Base-by-base conservation (phyloP, 495 filamentous ascomycete genomes). In the Penicillium taxi region DNA sequence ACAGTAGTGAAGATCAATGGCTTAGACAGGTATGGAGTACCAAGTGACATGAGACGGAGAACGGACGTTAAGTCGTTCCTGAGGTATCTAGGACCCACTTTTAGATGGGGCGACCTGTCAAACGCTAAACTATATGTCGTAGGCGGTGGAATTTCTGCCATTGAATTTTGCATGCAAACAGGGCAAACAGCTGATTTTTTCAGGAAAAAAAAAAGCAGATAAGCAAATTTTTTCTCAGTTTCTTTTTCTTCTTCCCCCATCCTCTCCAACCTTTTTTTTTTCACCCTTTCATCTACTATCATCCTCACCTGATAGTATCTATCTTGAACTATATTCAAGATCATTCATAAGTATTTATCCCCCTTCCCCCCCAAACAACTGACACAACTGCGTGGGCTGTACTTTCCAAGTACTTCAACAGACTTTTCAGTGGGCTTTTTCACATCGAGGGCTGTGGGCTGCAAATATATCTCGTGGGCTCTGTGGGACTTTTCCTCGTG, bases 381-480 rank as follows among this genome's bases (percentile, higher is more conserved):
- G 47, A 59, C 58, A 42, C 50, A 60, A 51, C 49, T 53, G 52
- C 50, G 55, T 59, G 54, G 56, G 57, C 34, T 49, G 53, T 66
- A 61, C 61, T 57, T 58, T 50, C 25, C 50, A 52, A 58, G 59
- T 63, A 61, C 60, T 58, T 58, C 55, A 66, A 59, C 56, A 65
- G 63, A 67, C 59, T 63, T 44, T 55, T 67, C 26, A 35, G 61
- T 62, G 64, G 64, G 64, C 62, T 65, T 57, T 44, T 55, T 29
- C 49, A 63, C 61, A 66, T 56, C 54, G 64, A 66, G 64, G 64
- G 66, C 66, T 70, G 61, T 61, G 59, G 63, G 63, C 62, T 67
- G 61, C 52, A 55, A 42, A 58, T 64, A 63, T 48, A 55, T 66
- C 55, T 53, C 56, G 61, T 66, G 61, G 62, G 61, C 57, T 64